Conservation (phyloP, 768 basidiomycete genomes). For the Mycena epipterygia region DNA sequence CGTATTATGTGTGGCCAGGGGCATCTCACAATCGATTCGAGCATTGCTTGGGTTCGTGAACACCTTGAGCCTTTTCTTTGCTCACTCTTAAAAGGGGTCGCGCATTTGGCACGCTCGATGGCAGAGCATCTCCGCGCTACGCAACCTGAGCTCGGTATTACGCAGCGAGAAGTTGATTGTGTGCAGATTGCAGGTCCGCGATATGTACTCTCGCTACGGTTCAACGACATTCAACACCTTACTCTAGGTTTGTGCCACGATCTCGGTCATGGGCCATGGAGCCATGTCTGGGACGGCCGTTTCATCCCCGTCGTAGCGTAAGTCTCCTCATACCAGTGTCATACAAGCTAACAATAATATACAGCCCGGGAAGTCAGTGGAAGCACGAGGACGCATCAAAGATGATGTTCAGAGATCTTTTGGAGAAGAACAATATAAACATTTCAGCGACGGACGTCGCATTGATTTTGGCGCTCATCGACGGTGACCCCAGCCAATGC, state of each 20-base stretch:
- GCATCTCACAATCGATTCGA: conserved; percentile 89
- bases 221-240: too few species aligned
- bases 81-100: conserved; percentile 63
- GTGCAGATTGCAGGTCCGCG: conserved; percentile 79
- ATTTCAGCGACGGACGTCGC: conserved; percentile 62
- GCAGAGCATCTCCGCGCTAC: conserved; percentile 65
- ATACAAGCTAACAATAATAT: neutral
- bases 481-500: conserved; percentile 68
- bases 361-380: conserved; percentile 68
- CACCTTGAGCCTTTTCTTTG: neutral
- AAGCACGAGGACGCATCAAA: conserved; percentile 84
- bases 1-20: conserved; percentile 82
- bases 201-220: too few species aligned
- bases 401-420: conserved; percentile 83
- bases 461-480: conserved; percentile 86
- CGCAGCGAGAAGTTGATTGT: conserved; percentile 79
- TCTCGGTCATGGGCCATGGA: conserved; percentile 89
- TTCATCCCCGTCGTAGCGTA: conserved; percentile 81
- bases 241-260: conserved; percentile 72
- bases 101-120: conserved; percentile 76
- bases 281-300: conserved; percentile 83
- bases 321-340: conserved; percentile 38
- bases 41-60: conserved; percentile 77
- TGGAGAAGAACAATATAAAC: conserved; percentile 66
- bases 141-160: conserved; percentile 76